Conservation (phyloP, 305 asterid species). For the Rubia balearica region DNA sequence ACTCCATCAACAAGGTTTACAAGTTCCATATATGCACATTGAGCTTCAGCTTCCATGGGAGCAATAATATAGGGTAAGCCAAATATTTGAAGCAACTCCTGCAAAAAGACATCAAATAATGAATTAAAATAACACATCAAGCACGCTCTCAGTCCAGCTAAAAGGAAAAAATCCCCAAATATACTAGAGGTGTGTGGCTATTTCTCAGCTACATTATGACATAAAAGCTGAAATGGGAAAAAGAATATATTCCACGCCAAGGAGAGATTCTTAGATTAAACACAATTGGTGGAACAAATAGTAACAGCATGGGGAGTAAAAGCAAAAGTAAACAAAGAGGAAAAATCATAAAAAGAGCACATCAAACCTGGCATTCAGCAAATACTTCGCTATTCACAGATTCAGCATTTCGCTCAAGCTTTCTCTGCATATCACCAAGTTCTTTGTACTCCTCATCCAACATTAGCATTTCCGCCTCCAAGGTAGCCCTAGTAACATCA, state of each 20-base stretch:
- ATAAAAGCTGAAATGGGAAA: not conserved
- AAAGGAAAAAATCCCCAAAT: not conserved
- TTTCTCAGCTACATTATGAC: not conserved
- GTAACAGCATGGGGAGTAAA: not conserved
- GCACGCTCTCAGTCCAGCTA: not conserved
- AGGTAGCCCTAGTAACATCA: constrained; percentile 36
- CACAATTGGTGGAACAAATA: too few relatives aligned
- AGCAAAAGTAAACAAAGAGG: not conserved
- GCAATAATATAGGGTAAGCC: constrained; percentile 94
- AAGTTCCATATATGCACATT: constrained; percentile 91
- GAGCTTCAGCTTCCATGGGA: constrained; percentile 99
- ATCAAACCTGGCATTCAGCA: constrained; percentile 86
- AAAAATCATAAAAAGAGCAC: not conserved
- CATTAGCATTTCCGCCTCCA: constrained; percentile 60
- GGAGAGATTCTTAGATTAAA: not conserved
- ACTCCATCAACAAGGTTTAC: constrained; percentile 89
- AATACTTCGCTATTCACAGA: constrained; percentile 90
- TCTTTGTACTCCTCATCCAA: constrained; percentile 62
- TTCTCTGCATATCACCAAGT: constrained; percentile 69
- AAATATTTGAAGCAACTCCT: constrained; percentile 99
- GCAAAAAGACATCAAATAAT: not conserved
- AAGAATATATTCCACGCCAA: not conserved
- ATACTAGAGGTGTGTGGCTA: not conserved
- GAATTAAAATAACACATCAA: not conserved
- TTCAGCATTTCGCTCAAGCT: constrained; percentile 84